phyloP scores from a whole-genome alignment of 2,329 filamentous ascomycete genomes.

The Blumeria graminis region DNA sequence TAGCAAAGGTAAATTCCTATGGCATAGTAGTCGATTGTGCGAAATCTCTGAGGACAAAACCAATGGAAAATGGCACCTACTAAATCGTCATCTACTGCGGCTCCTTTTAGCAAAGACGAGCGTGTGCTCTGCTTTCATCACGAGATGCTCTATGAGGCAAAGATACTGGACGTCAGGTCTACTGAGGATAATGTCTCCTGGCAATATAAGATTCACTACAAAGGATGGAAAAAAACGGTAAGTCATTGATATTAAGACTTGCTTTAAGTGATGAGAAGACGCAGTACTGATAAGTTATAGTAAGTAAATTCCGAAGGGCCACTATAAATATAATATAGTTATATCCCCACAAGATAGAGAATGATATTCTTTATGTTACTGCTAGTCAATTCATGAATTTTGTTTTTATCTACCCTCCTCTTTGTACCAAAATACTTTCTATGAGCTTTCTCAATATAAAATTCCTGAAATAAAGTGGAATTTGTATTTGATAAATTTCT shows the following conservation, averaged over 20 bases:
- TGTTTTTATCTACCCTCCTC: neutral
- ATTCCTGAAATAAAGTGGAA: neutral
- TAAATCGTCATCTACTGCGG: constrained; percentile 9
- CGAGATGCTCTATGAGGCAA: constrained; percentile 92
- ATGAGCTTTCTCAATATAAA: too few species aligned
- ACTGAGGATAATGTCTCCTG: constrained; percentile 49
- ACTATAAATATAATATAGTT: too few species aligned
- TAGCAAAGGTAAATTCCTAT: too few species aligned
- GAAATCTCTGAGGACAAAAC: too few species aligned
- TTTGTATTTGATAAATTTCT: neutral
- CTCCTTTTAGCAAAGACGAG: constrained; percentile 44
- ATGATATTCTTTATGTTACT: too few species aligned
- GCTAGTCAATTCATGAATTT: neutral
- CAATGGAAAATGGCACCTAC: constrained; percentile 13
- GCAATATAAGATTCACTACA: constrained; percentile 90
- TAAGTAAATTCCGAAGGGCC: neutral
- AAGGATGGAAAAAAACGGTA: constrained; percentile 94
- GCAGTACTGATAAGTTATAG: neutral
- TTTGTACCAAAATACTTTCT: neutral
- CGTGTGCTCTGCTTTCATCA: constrained; percentile 92
- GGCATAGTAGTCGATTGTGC: too few species aligned
- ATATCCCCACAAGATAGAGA: too few species aligned
- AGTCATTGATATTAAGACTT: constrained; percentile 17
- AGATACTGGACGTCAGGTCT: constrained; percentile 57
- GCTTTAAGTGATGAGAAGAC: neutral